phyloP scores from a whole-genome alignment of 192 early-diverging fungal genomes.

The Umbelopsis sp. region DNA sequence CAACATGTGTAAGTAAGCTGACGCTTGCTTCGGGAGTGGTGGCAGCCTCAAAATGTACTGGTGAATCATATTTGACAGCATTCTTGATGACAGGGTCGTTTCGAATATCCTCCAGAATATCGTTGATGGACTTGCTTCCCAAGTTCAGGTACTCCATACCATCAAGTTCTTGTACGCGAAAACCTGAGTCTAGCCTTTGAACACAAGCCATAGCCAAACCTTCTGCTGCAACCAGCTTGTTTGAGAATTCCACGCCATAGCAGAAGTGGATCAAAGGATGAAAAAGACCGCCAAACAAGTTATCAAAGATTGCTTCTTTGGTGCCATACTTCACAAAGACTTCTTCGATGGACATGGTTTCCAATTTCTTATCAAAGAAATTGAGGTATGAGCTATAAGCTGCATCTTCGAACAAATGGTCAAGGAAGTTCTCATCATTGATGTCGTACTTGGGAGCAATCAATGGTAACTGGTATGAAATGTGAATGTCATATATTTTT shows the following conservation, averaged over 20 bases:
- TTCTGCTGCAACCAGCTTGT: not conserved
- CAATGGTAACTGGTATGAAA: not conserved
- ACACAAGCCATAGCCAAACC: slow-evolving; percentile 4
- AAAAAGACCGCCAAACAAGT: not conserved
- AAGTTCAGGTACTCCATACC: not conserved
- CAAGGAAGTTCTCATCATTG: not conserved
- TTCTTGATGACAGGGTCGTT: not conserved
- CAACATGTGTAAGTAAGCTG: not conserved
- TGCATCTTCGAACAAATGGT: not conserved
- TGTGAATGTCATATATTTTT: not conserved
- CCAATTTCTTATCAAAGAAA: not conserved
- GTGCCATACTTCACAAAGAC: not conserved
- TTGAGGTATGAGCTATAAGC: slow-evolving; percentile 1
- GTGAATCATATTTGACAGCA: not conserved
- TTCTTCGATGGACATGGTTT: not conserved
- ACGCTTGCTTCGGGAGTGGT: not conserved
- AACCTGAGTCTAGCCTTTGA: not conserved
- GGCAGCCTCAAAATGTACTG: not conserved
- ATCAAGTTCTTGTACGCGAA: not conserved
- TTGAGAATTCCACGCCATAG: not conserved
- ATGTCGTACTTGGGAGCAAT: not conserved
- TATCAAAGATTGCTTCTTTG: not conserved
- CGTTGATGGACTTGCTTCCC: not conserved
- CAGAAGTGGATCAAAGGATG: slow-evolving; percentile 1
- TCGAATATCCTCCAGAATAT: not conserved